A percentile compares a stretch with the other conserved stretches of the same genome.
Conservation (phyloP, 2,329 filamentous ascomycete genomes). For the Colletotrichum gloeosporioides region DNA sequence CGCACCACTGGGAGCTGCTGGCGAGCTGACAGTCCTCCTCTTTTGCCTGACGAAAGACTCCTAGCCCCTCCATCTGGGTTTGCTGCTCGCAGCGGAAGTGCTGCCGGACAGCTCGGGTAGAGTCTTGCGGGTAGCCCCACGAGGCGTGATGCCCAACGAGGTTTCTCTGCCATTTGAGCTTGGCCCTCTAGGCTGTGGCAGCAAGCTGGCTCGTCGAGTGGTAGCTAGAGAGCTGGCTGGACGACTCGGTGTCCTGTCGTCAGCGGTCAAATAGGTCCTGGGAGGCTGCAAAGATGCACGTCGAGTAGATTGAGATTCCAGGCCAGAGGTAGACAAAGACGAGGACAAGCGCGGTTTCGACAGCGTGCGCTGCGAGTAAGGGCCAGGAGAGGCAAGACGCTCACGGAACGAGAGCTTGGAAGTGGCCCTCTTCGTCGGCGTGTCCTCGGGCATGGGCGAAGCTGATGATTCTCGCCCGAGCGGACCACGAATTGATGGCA, state of each 20-base stretch:
- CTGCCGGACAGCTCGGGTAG: slow-evolving; percentile 29
- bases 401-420: slow-evolving; percentile 61
- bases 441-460: slow-evolving; percentile 51
- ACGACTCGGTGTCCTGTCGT: slow-evolving; percentile 40
- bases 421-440: slow-evolving; percentile 47
- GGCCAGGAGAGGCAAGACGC: slow-evolving; percentile 53
- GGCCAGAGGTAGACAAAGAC: slow-evolving; percentile 48
- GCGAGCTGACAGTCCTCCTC: not conserved
- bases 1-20: not conserved
- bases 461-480: slow-evolving; percentile 51
- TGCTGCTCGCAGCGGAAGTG: slow-evolving; percentile 36
- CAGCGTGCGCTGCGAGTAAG: slow-evolving; percentile 51
- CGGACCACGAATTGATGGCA: slow-evolving; percentile 56
- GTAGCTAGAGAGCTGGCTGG: slow-evolving; percentile 63
- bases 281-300: slow-evolving; percentile 60
- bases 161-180: slow-evolving; percentile 50
- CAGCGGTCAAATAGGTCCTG: slow-evolving; percentile 34
- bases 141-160: slow-evolving; percentile 49
- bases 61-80: slow-evolving; percentile 56
- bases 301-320: slow-evolving; percentile 41
- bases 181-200: slow-evolving; percentile 52
- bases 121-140: slow-evolving; percentile 48
- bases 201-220: slow-evolving; percentile 56
- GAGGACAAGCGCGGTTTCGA: slow-evolving; percentile 49
- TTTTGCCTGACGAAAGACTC: not conserved